Percentiles rank a stretch among this genome's conserved stretches.
These are phyloP conservation scores for Candida insectalens DNA, from an alignment of 805 yeast species.

Conservation along the genomic window DNA sequence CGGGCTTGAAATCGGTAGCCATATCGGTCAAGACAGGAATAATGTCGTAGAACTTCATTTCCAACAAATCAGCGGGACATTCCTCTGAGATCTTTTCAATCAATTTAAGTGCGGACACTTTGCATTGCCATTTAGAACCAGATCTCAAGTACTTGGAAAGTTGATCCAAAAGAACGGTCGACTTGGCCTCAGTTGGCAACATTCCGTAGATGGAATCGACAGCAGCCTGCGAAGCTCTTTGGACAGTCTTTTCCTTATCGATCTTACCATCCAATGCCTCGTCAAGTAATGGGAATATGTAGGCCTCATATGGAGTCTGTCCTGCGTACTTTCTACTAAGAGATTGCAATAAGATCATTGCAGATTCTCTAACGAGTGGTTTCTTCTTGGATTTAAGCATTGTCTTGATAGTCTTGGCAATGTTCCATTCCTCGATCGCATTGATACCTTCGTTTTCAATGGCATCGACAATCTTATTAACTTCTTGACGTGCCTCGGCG, in stretches of 20 bases:
- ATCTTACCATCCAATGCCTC: constrained; percentile 62
- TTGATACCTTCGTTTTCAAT: constrained; percentile 35
- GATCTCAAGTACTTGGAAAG: constrained; percentile 57
- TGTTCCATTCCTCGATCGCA: constrained; percentile 53
- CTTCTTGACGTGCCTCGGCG: constrained; percentile 46
- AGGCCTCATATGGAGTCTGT: constrained; percentile 65
- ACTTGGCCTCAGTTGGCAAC: constrained; percentile 70
- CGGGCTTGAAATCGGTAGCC: constrained; percentile 95
- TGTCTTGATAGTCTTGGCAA: constrained; percentile 53
- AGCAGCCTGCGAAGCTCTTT: constrained; percentile 78
- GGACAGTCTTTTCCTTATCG: constrained; percentile 82
- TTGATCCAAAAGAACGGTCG: constrained; percentile 57
- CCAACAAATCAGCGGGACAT: constrained; percentile 78
- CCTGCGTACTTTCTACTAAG: constrained; percentile 53
- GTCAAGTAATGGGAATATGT: constrained; percentile 53
- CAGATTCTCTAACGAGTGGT: constrained; percentile 67
- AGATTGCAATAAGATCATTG: constrained; percentile 49
- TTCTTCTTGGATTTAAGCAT: constrained; percentile 68
- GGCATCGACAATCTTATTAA: constrained; percentile 40
- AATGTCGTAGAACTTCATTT: constrained; percentile 65
- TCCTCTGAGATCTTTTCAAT: constrained; percentile 70
- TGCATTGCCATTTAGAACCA: constrained; percentile 91
- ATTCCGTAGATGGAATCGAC: constrained; percentile 58
- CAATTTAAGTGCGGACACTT: constrained; percentile 65
- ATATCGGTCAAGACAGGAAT: constrained; percentile 82